A percentile compares a stretch with the other conserved stretches of the same genome.
Conservation (phyloP, 2,329 filamentous ascomycete genomes). For the Verticillium zaregamsianum region DNA sequence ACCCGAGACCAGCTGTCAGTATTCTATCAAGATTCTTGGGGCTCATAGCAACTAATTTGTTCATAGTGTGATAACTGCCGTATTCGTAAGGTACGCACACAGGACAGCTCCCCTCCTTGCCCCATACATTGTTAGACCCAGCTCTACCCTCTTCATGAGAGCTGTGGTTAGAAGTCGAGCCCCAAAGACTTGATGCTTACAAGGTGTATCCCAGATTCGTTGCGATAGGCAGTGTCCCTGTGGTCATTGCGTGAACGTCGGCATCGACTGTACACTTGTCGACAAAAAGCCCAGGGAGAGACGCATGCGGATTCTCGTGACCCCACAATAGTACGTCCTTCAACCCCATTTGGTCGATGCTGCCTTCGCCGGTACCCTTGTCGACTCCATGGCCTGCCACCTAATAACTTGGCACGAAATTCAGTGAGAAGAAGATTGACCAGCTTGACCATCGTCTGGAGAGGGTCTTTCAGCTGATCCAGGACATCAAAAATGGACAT, state of each 20-base stretch:
- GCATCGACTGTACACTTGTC: conserved; percentile 26
- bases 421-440: conserved; percentile 30
- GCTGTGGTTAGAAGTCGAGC: too few species aligned
- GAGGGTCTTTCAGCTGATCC: conserved; percentile 23
- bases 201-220: conserved; percentile 20
- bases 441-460: conserved; percentile 28
- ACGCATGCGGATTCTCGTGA: conserved; percentile 26
- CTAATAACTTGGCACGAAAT: background rate
- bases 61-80: conserved; percentile 22
- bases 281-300: conserved; percentile 25
- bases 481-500: conserved; percentile 20
- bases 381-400: too few species aligned
- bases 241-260: conserved; percentile 26
- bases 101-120: background rate
- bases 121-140: too few species aligned
- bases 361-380: too few species aligned
- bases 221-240: conserved; percentile 30
- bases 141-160: too few species aligned
- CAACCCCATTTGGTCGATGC: background rate
- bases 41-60: background rate
- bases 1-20: background rate
- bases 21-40: background rate
- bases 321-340: conserved; percentile 27
- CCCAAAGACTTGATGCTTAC: background rate
- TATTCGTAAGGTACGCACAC: conserved; percentile 21